Percentiles rank a stretch among this genome's conserved stretches.
phyloP scores from a whole-genome alignment of 2,329 filamentous ascomycete genomes.

The Paecilomyces dactylethromorphus region DNA sequence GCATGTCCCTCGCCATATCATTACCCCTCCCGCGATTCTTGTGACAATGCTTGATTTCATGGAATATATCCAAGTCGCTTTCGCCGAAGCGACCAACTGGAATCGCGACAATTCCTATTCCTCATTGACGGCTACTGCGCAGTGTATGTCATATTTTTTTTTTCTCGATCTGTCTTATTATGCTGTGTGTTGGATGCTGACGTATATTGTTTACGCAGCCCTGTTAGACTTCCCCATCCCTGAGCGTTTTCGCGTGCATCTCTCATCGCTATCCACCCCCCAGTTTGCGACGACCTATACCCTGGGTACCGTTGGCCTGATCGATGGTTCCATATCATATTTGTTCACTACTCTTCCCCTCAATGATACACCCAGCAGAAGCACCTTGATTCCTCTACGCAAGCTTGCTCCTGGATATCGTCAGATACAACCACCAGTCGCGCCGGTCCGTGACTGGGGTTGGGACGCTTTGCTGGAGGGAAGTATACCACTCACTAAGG shows the following conservation, averaged over 20 bases:
- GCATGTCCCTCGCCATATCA: background rate
- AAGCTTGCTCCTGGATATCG: constrained; percentile 76
- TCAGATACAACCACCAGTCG: constrained; percentile 52
- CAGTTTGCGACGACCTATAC: constrained; percentile 94
- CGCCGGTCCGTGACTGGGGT: constrained; percentile 25
- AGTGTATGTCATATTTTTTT: constrained; percentile 51
- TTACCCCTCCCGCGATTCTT: background rate
- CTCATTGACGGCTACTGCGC: constrained; percentile 72
- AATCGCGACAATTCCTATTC: constrained; percentile 89
- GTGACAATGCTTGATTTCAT: constrained; percentile 84
- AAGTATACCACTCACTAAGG: constrained; percentile 53
- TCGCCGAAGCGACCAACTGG: constrained; percentile 82
- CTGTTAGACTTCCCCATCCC: constrained; percentile 86
- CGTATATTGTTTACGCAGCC: constrained; percentile 42
- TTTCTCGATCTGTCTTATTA: background rate
- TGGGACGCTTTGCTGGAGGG: constrained; percentile 25
- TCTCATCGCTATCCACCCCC: constrained; percentile 85
- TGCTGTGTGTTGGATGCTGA: background rate
- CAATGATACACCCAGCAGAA: constrained; percentile 57
- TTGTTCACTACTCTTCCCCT: constrained; percentile 86
- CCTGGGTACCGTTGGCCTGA: constrained; percentile 78
- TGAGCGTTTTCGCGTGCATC: constrained; percentile 72
- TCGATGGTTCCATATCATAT: constrained; percentile 96
- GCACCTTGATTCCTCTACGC: constrained; percentile 67
- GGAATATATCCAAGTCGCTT: constrained; percentile 91